phyloP scores from a whole-genome alignment of 2,329 filamentous ascomycete genomes.

The Clarireedia sp. region DNA sequence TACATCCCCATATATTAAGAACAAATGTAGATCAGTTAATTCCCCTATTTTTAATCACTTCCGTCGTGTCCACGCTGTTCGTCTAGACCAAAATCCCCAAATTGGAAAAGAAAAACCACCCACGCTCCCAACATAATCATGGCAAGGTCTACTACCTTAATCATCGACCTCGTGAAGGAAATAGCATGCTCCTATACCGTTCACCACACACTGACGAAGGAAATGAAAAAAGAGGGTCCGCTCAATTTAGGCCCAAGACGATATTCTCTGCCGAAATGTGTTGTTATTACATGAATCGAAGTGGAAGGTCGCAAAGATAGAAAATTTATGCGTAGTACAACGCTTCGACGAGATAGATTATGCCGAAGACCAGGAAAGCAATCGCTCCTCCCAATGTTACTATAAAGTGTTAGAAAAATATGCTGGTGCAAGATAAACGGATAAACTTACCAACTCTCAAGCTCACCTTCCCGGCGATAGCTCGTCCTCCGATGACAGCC shows the following conservation, averaged over 20 bases:
- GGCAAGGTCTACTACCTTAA: not conserved
- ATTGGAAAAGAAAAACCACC: not conserved
- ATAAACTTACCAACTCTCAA: constrained; percentile 79
- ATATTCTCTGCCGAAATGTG: not conserved
- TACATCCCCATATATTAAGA: constrained; percentile 1
- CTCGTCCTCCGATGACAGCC: constrained; percentile 84
- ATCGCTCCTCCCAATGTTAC: constrained; percentile 87
- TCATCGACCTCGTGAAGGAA: not conserved
- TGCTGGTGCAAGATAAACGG: not conserved
- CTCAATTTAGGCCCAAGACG: not conserved
- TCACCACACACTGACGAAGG: not conserved
- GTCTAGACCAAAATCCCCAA: not conserved
- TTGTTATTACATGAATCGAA: not conserved
- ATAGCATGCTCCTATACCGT: not conserved
- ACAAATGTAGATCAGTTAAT: not conserved
- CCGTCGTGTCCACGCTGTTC: not conserved
- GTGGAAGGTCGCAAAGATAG: not conserved
- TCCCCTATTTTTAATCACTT: not conserved
- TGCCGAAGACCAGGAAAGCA: constrained; percentile 83
- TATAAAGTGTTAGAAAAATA: constrained; percentile 33
- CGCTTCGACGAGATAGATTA: constrained; percentile 85
- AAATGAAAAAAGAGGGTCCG: not conserved
- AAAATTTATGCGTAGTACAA: constrained; percentile 43
- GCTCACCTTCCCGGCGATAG: constrained; percentile 88
- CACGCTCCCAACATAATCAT: not conserved